phyloP scores from a whole-genome alignment of 306 rosid genomes.

The Prinsepia uniflora region DNA sequence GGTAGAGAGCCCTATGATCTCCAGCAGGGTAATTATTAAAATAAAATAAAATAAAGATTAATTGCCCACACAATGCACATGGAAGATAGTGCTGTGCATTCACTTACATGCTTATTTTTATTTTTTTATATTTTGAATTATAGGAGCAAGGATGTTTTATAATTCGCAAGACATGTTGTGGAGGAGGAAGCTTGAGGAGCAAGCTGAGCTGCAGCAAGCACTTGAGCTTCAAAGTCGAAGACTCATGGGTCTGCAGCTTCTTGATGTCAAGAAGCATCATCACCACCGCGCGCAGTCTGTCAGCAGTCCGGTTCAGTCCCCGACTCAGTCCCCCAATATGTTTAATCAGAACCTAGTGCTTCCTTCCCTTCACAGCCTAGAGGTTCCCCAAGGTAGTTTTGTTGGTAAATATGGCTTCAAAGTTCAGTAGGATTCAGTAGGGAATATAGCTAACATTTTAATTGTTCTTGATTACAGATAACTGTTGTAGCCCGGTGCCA shows the following conservation, averaged over 20 bases:
- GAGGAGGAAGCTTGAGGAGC: conserved; percentile 94
- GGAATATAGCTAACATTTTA: background rate
- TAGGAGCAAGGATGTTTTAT: conserved; percentile 79
- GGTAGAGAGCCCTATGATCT: conserved; percentile 77
- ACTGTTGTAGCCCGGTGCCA: conserved; percentile 30
- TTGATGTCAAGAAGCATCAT: conserved; percentile 78
- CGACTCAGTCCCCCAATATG: conserved; percentile 56
- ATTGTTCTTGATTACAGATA: conserved; percentile 42
- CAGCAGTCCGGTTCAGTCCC: conserved; percentile 75
- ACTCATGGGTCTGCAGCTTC: conserved; percentile 83
- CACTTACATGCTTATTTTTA: background rate
- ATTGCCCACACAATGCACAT: background rate
- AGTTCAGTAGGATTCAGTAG: background rate
- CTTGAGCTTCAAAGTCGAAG: conserved; percentile 86
- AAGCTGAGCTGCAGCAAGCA: conserved; percentile 84
- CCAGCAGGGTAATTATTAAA: conserved; percentile 57
- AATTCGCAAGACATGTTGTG: conserved; percentile 73
- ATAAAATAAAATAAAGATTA: background rate
- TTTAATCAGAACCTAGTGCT: conserved; percentile 46
- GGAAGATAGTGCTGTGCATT: background rate
- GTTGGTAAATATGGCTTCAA: background rate
- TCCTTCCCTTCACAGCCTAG: conserved; percentile 52
- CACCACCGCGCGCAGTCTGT: conserved; percentile 65
- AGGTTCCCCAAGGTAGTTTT: conserved; percentile 47
- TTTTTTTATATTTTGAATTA: background rate